These are phyloP conservation scores for Macrotyloma uniflorum DNA, from an alignment of 306 rosid genomes.

Conservation along the genomic window DNA sequence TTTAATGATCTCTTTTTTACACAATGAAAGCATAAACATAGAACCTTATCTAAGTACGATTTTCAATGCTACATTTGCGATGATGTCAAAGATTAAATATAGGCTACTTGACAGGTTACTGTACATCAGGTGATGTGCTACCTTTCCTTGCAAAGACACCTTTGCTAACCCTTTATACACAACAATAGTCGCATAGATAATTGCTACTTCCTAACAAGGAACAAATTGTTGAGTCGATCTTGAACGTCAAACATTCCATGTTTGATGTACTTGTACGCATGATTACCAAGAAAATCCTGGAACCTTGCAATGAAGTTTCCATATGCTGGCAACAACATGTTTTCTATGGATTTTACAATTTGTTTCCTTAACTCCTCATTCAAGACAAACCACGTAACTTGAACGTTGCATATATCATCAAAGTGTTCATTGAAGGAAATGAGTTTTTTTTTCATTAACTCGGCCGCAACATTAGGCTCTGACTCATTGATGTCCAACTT, in stretches of 20 bases:
- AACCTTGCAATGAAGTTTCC: slow-evolving; percentile 9
- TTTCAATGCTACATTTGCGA: too few relatives aligned
- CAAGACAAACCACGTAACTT: slow-evolving; percentile 6
- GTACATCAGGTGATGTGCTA: too few relatives aligned
- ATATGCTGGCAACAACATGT: neutral
- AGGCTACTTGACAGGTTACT: too few relatives aligned
- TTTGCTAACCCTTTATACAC: too few relatives aligned
- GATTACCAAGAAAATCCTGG: neutral
- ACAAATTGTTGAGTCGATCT: neutral
- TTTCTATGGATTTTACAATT: neutral
- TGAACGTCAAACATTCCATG: slow-evolving; percentile 7
- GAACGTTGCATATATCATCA: neutral
- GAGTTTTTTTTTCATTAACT: neutral
- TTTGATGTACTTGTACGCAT: too few relatives aligned
- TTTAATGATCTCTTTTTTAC: too few relatives aligned
- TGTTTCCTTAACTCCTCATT: neutral
- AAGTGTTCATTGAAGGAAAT: slow-evolving; percentile 3
- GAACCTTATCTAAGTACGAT: too few relatives aligned
- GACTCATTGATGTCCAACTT: slow-evolving; percentile 50
- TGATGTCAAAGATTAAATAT: too few relatives aligned
- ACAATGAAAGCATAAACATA: too few relatives aligned
- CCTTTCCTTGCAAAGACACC: too few relatives aligned
- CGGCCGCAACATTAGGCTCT: neutral
- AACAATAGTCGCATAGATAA: too few relatives aligned
- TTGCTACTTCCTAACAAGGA: neutral